These are phyloP conservation scores for Citeromyces hawaiiensis DNA, from an alignment of 1,139 yeast species.

Conservation along the genomic window DNA sequence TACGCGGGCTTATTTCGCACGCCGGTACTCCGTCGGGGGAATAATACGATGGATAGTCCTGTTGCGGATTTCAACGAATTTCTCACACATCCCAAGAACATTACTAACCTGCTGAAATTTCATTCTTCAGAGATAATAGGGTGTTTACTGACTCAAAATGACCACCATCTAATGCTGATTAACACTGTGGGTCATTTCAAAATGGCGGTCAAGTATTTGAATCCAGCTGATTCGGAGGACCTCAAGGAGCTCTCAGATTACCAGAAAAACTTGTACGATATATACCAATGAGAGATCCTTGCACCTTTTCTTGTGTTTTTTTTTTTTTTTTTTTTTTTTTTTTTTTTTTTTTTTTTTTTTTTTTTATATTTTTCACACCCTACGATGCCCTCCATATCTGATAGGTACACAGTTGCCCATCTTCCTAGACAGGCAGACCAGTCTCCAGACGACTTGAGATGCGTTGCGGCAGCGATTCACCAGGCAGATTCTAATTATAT, in stretches of 20 bases:
- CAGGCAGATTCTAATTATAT: slow-evolving; percentile 12
- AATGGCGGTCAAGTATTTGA: not conserved
- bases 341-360: not conserved
- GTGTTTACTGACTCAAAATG: too few relatives aligned
- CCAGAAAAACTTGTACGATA: not conserved
- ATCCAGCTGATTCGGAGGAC: slow-evolving; percentile 1
- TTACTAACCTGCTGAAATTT: too few relatives aligned
- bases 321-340: not conserved
- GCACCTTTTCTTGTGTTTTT: not conserved
- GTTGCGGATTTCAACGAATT: too few relatives aligned
- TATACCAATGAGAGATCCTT: not conserved
- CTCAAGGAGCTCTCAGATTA: slow-evolving; percentile 1
- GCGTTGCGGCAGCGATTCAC: slow-evolving; percentile 11
- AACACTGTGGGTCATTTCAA: slow-evolving; percentile 1
- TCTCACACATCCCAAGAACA: too few relatives aligned
- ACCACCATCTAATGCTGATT: not conserved
- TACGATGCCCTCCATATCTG: slow-evolving; percentile 8
- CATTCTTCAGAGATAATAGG: too few relatives aligned
- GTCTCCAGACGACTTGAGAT: slow-evolving; percentile 9
- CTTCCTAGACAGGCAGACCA: slow-evolving; percentile 16
- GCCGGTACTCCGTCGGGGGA: too few relatives aligned
- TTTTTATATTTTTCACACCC: not conserved
- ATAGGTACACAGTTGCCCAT: slow-evolving; percentile 16
- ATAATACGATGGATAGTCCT: too few relatives aligned
- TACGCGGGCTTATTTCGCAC: too few relatives aligned